Percentiles rank a stretch among this genome's conserved stretches.
Conservation (phyloP, 331 rosid species). For the Phaseolus coccineus region DNA sequence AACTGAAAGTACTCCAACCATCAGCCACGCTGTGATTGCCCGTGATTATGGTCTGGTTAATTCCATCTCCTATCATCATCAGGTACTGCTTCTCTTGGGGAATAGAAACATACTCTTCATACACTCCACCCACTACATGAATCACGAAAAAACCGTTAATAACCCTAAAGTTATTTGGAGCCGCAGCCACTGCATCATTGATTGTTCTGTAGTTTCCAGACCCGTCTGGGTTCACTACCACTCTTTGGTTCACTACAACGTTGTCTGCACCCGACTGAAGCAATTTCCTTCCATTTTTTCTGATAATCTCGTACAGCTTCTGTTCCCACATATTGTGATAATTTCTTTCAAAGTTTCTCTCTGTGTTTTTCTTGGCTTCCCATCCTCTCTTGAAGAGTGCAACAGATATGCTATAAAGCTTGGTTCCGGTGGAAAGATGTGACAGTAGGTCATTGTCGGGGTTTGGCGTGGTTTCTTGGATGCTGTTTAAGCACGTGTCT, state of each 20-base stretch:
- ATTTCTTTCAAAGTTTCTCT: constrained; percentile 12
- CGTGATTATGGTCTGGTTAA: constrained; percentile 48
- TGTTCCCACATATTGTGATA: not conserved
- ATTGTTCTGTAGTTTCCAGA: constrained; percentile 49
- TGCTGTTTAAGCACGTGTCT: constrained; percentile 46
- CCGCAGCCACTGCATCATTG: constrained; percentile 50
- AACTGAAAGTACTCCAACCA: constrained; percentile 51
- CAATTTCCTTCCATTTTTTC: constrained; percentile 28
- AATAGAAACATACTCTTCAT: constrained; percentile 52
- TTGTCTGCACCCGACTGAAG: not conserved
- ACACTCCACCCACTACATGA: constrained; percentile 45
- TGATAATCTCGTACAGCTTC: not conserved
- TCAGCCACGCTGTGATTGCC: constrained; percentile 46
- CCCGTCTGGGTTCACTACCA: constrained; percentile 50
- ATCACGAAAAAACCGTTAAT: constrained; percentile 44
- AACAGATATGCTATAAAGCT: constrained; percentile 40
- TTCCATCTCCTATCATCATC: constrained; percentile 59
- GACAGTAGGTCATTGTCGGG: not conserved
- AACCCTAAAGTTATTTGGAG: constrained; percentile 41
- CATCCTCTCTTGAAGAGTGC: constrained; percentile 16
- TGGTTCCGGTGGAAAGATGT: constrained; percentile 43
- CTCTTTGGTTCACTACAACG: constrained; percentile 27
- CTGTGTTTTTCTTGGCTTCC: not conserved
- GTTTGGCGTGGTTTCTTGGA: constrained; percentile 18
- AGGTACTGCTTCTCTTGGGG: constrained; percentile 41